A percentile compares a stretch with the other conserved stretches of the same genome.
Evolutionary conservation across 768 basidiomycete genomes (phyloP).

Genomic region (Dictyophora rubrovolvata): DNA sequence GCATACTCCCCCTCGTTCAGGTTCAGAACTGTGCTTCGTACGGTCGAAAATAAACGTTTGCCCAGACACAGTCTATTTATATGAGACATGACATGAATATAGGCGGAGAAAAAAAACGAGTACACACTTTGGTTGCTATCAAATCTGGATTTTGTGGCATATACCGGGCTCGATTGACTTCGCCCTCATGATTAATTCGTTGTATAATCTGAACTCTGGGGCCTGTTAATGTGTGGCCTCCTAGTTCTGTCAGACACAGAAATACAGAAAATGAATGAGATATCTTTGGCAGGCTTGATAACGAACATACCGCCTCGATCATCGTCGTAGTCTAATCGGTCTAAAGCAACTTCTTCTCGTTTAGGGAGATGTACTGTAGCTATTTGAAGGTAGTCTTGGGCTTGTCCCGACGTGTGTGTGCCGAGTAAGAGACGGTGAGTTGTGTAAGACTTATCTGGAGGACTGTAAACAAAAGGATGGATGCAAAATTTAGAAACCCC

Average conservation of each 20-base stretch:
- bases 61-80: conserved; percentile 51
- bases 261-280: not conserved
- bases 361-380: conserved; percentile 91
- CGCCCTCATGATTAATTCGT: conserved; percentile 88
- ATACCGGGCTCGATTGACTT: conserved; percentile 95
- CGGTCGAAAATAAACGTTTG: conserved; percentile 94
- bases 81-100: not conserved
- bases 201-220: conserved; percentile 87
- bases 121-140: conserved; percentile 74
- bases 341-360: conserved; percentile 59
- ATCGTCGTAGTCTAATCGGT: conserved; percentile 76
- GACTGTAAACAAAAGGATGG: conserved; percentile 51
- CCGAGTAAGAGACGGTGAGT: conserved; percentile 90
- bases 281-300: not conserved
- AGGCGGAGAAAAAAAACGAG: not conserved
- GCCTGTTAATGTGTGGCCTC: conserved; percentile 70
- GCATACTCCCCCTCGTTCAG: conserved; percentile 73
- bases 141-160: conserved; percentile 99
- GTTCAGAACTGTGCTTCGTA: conserved; percentile 92
- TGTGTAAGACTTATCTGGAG: conserved; percentile 87
- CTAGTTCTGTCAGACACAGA: conserved; percentile 50
- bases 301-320: conserved; percentile 53
- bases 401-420: conserved; percentile 93
- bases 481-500: not conserved
- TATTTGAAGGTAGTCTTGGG: conserved; percentile 92